Percentiles rank a stretch among this genome's conserved stretches.
Evolutionary conservation across 352 stramenopile species (phyloP).

Genomic region (Phytophthora tentaculata): DNA sequence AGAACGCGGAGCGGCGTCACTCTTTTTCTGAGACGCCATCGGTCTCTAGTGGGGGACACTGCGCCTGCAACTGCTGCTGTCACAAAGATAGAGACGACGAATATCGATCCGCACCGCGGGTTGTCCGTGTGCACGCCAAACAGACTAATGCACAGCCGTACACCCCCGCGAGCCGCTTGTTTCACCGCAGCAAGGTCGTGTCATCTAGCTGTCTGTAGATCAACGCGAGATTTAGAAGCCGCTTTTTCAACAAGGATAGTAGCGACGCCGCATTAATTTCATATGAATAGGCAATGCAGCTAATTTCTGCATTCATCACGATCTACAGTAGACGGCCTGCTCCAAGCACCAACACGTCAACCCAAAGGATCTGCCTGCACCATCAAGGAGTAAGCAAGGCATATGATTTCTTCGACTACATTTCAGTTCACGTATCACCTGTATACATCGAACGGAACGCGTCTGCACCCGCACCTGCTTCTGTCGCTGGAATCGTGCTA

Average conservation of each 20-base stretch:
- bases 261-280: background rate
- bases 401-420: slow-evolving; percentile 21
- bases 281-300: background rate
- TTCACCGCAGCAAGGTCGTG: slow-evolving; percentile 58
- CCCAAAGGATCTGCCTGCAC: no score
- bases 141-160: slow-evolving; percentile 64
- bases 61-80: slow-evolving; percentile 18
- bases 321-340: no score
- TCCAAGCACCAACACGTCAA: no score
- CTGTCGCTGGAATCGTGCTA: slow-evolving; percentile 37
- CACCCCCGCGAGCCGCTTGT: slow-evolving; percentile 46
- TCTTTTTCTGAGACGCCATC: slow-evolving; percentile 44
- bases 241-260: background rate
- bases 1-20: slow-evolving; percentile 39
- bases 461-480: slow-evolving; percentile 21
- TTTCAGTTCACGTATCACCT: slow-evolving; percentile 23
- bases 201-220: slow-evolving; percentile 43
- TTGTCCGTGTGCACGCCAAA: slow-evolving; percentile 67
- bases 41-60: slow-evolving; percentile 14
- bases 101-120: slow-evolving; percentile 39
- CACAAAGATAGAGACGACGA: slow-evolving; percentile 23
- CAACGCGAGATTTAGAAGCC: slow-evolving; percentile 4
- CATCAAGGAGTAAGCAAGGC: no score
- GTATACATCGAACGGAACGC: slow-evolving; percentile 20
- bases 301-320: no score